Evolutionary conservation across 352 stramenopile species (phyloP).

Genomic region (Phytophthora ohioensis): DNA sequence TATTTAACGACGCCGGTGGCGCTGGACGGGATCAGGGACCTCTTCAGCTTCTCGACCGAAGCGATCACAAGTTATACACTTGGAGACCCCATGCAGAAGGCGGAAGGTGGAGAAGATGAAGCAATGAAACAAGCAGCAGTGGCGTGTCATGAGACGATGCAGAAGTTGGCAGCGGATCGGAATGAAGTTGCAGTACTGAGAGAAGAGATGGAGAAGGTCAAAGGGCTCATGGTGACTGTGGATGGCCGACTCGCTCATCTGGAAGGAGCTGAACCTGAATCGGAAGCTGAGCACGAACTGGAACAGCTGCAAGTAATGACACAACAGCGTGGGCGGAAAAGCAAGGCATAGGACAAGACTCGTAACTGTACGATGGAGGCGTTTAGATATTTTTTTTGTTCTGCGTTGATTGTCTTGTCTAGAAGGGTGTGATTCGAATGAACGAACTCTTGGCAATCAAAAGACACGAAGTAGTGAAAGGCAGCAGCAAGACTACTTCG

Average conservation of each 20-base stretch:
- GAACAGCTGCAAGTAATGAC: constrained; percentile 24
- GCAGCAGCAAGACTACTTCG: not conserved
- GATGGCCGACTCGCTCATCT: constrained; percentile 75
- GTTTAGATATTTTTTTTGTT: constrained; percentile 45
- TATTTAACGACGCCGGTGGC: constrained; percentile 77
- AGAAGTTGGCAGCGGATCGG: constrained; percentile 56
- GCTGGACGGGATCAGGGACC: constrained; percentile 70
- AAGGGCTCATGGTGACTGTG: constrained; percentile 77
- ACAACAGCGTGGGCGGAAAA: constrained; percentile 11
- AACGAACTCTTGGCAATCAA: constrained; percentile 26
- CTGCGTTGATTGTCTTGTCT: constrained; percentile 35
- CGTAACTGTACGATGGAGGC: constrained; percentile 26
- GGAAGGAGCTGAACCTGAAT: constrained; percentile 61
- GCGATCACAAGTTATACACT: constrained; percentile 82
- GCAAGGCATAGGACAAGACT: constrained; percentile 21
- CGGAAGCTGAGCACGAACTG: constrained; percentile 31
- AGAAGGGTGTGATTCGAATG: constrained; percentile 17
- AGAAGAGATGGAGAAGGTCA: constrained; percentile 83
- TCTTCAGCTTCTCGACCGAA: constrained; percentile 81
- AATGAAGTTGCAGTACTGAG: constrained; percentile 60
- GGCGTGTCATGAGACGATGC: constrained; percentile 45
- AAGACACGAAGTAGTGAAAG: constrained; percentile 10
- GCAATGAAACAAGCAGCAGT: constrained; percentile 40
- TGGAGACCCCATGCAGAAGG: constrained; percentile 61
- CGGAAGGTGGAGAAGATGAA: constrained; percentile 5